A percentile compares a stretch with the other conserved stretches of the same genome.
Conservation (phyloP, 352 stramenopile species). For the Phytophthora sojae region DNA sequence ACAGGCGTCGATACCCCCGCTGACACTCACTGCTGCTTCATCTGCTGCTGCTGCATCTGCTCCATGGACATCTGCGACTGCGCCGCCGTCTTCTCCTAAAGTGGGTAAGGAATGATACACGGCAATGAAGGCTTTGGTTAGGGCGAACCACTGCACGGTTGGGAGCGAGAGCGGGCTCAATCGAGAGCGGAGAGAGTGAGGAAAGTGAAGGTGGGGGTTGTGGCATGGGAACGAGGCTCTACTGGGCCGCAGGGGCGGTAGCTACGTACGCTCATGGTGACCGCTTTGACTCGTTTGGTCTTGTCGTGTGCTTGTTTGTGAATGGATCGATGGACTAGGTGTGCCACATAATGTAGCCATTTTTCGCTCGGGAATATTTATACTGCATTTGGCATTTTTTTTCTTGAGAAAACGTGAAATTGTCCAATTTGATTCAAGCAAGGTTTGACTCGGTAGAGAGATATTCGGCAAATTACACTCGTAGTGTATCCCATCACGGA, state of each 20-base stretch:
- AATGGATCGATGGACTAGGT: not conserved
- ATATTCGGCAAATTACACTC: too few species aligned
- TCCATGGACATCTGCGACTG: conserved; percentile 73
- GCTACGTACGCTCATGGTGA: conserved; percentile 40
- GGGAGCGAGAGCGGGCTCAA: not conserved
- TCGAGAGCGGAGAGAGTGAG: not conserved
- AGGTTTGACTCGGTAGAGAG: too few species aligned
- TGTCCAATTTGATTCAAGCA: too few species aligned
- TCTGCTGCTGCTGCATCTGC: conserved; percentile 87
- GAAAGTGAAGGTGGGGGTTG: not conserved
- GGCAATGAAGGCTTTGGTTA: not conserved
- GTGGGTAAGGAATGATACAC: not conserved
- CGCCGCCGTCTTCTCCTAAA: conserved; percentile 14
- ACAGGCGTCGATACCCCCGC: not conserved
- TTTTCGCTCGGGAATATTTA: too few species aligned
- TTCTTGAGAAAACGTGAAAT: too few species aligned
- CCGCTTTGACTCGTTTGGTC: not conserved
- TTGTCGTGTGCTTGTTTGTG: not conserved
- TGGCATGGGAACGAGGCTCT: not conserved
- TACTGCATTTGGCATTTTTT: too few species aligned
- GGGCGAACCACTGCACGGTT: not conserved
- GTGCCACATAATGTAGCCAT: not conserved
- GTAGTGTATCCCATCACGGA: too few species aligned
- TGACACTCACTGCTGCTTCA: conserved; percentile 77
- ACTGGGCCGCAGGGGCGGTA: not conserved